Percentiles rank a stretch among this genome's conserved stretches.
phyloP scores from a whole-genome alignment of 345 rosid genomes.

The Corchorus capsularis region DNA sequence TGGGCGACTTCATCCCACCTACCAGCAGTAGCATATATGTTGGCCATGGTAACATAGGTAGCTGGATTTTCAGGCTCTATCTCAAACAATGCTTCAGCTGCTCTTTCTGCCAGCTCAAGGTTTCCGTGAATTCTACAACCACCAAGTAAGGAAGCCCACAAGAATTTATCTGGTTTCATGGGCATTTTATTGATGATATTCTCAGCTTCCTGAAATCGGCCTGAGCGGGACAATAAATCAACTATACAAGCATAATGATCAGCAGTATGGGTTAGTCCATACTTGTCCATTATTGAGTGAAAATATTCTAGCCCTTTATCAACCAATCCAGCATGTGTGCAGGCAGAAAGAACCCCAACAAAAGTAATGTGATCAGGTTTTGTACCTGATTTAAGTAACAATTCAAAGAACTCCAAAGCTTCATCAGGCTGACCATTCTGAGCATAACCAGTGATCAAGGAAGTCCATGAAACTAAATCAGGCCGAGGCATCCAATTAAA shows the following conservation, averaged over 20 bases:
- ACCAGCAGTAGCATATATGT: constrained; percentile 76
- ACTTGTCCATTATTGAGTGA: constrained; percentile 57
- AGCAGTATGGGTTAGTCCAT: constrained; percentile 62
- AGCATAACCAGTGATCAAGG: constrained; percentile 76
- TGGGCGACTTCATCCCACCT: constrained; percentile 71
- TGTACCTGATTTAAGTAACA: constrained; percentile 64
- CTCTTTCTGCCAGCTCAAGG: constrained; percentile 68
- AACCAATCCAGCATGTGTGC: constrained; percentile 82
- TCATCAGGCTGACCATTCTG: constrained; percentile 73
- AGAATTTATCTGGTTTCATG: constrained; percentile 72
- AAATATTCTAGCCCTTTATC: constrained; percentile 73
- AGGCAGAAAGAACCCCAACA: constrained; percentile 86
- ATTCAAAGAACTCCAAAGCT: constrained; percentile 64
- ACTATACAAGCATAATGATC: constrained; percentile 87
- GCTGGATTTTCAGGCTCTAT: constrained; percentile 90
- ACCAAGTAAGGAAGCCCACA: constrained; percentile 93
- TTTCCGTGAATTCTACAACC: constrained; percentile 84
- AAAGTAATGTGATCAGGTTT: constrained; percentile 75
- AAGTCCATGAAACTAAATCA: constrained; percentile 82
- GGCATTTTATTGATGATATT: constrained; percentile 61
- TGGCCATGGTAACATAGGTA: constrained; percentile 86
- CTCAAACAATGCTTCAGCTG: constrained; percentile 69
- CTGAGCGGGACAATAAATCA: constrained; percentile 76
- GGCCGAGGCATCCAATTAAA: constrained; percentile 53
- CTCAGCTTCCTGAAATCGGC: constrained; percentile 61